A percentile compares a stretch with the other conserved stretches of the same genome.
phyloP scores from a whole-genome alignment of 495 filamentous ascomycete genomes.

The Penicillium salamii region DNA sequence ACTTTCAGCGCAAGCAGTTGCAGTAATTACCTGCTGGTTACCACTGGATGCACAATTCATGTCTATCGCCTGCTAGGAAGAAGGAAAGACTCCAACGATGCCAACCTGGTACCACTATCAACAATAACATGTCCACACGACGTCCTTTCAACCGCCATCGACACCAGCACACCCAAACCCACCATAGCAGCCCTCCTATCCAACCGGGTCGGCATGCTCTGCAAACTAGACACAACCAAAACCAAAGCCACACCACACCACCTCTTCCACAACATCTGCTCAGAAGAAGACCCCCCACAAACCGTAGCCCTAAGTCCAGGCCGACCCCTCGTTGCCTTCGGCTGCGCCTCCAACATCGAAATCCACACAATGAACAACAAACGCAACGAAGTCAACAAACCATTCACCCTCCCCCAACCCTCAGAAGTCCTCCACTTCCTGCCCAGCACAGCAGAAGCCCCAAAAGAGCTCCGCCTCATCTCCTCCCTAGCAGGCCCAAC shows the following conservation, averaged over 20 bases:
- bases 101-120: conserved; percentile 43
- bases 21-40: conserved; percentile 56
- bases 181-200: conserved; percentile 61
- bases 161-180: conserved; percentile 54
- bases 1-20: conserved; percentile 59
- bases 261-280: conserved; percentile 59
- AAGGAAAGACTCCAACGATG: conserved; percentile 13
- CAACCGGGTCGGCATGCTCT: conserved; percentile 62
- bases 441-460: conserved; percentile 47
- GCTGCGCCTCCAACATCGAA: conserved; percentile 65
- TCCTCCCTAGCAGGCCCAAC: conserved; percentile 57
- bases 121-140: conserved; percentile 58
- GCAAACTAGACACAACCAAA: too few species aligned
- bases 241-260: too few species aligned
- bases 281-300: conserved; percentile 61
- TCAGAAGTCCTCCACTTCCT: conserved; percentile 68
- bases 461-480: conserved; percentile 59
- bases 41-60: conserved; percentile 57
- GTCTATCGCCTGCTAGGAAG: conserved; percentile 52
- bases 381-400: conserved; percentile 53
- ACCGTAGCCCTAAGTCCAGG: conserved; percentile 69
- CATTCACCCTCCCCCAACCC: conserved; percentile 66
- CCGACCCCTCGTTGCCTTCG: conserved; percentile 67
- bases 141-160: conserved; percentile 62
- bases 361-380: conserved; percentile 69